phyloP scores from a whole-genome alignment of 495 filamentous ascomycete genomes.

The Glonium stellatum region DNA sequence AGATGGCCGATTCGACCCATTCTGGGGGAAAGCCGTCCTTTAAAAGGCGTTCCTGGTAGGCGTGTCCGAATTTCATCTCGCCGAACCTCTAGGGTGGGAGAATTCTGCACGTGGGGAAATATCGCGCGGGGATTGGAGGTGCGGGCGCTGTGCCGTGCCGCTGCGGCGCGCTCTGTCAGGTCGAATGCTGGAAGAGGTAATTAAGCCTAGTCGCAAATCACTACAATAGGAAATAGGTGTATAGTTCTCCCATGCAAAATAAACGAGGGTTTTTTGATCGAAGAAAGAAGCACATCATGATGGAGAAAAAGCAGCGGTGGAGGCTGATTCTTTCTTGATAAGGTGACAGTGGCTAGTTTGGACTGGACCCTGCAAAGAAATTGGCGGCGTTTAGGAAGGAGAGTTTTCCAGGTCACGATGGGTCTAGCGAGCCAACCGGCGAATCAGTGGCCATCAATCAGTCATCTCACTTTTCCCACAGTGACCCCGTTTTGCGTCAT shows the following conservation, averaged over 20 bases:
- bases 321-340: not conserved
- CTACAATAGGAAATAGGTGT: too few relatives aligned
- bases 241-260: too few relatives aligned
- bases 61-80: slow-evolving; percentile 69
- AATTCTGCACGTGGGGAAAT: slow-evolving; percentile 20
- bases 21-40: slow-evolving; percentile 51
- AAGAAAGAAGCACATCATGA: not conserved
- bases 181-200: too few relatives aligned
- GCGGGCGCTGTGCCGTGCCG: not conserved
- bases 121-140: slow-evolving; percentile 6
- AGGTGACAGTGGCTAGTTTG: not conserved
- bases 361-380: not conserved
- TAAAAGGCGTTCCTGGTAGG: slow-evolving; percentile 52
- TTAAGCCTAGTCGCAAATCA: too few relatives aligned
- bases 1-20: slow-evolving; percentile 64
- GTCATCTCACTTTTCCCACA: slow-evolving; percentile 6
- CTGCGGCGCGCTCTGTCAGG: too few relatives aligned
- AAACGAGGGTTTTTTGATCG: too few relatives aligned
- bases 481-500: not conserved
- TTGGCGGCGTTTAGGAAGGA: not conserved
- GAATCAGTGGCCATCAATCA: slow-evolving; percentile 5
- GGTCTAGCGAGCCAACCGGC: not conserved
- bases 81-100: slow-evolving; percentile 8
- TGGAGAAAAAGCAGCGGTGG: not conserved
- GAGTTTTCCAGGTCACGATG: not conserved